phyloP scores from a whole-genome alignment of 345 rosid genomes.

The Euphorbia peplus region DNA sequence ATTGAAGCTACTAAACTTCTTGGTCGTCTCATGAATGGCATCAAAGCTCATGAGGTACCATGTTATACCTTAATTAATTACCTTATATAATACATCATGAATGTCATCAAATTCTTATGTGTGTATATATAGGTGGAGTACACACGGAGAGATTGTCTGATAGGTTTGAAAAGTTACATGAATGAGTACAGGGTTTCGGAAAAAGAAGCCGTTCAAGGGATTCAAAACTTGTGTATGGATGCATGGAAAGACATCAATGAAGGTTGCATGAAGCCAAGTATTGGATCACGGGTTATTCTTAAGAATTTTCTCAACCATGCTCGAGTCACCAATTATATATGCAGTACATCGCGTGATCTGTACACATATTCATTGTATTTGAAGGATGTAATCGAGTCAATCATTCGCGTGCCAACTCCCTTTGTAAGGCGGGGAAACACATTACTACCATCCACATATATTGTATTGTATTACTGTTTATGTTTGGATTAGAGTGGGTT shows the following conservation, averaged over 20 bases:
- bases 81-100: too few relatives aligned
- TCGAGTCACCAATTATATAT: neutral
- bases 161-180: conserved; percentile 5
- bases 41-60: neutral
- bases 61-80: too few relatives aligned
- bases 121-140: conserved; percentile 7
- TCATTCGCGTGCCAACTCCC: conserved; percentile 2
- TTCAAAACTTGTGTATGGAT: neutral
- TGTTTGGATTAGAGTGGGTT: too few relatives aligned
- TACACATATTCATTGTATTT: neutral
- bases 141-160: neutral
- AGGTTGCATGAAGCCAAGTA: conserved; percentile 13
- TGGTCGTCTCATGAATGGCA: conserved; percentile 4
- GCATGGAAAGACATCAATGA: conserved; percentile 21
- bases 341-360: neutral
- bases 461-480: too few relatives aligned
- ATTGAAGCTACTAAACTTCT: neutral
- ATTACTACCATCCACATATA: too few relatives aligned
- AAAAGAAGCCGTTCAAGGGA: conserved; percentile 5
- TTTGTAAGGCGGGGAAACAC: too few relatives aligned
- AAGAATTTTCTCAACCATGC: neutral
- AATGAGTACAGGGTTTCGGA: conserved; percentile 7
- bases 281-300: neutral
- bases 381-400: neutral
- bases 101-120: neutral